Evolutionary conservation across 1,139 yeast genomes (phyloP), one percentile per base, ranked within the genome.

Genomic region (Yamadazyma dendronema): DNA sequence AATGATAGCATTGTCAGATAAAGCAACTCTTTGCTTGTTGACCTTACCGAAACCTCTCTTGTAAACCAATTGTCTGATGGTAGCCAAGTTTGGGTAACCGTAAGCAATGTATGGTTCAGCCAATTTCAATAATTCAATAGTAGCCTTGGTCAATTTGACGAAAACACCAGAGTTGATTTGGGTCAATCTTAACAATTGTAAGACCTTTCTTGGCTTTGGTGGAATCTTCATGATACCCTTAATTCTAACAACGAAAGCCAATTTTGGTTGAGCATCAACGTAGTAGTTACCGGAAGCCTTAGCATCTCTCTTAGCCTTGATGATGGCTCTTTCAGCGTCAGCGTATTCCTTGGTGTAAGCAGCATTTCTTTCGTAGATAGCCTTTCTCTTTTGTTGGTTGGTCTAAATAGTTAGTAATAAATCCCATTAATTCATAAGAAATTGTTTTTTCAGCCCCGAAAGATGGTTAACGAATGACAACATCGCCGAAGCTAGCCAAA

Each of bases 11-110:
- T 92, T 92, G 74, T 92, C 97, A 57, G 92, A 74, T 62, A 92
- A 82, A 61, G 97, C 81, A 62, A 90, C 78, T 82, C 98, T 88
- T 81, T 92, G 98, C 81, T 87, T 88, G 94, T 89, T 88, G 69
- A 92, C 74, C 88, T 92, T 92, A 77, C 97, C 98, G 92, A 74
- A 84, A 73, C 98, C 98, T 81, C 98, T 90, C 95, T 92, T 92
- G 97, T 92, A 92, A 62, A 92, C 72, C 71, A 92, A 86, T 75
- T 90, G 85, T 79, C 97, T 90, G 66, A 90, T 81, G 72, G 97
- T 86, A 54, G 97, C 74, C 68, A 87, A 80, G 66, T 88, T 86
- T 77, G 98, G 98, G 92, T 90, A 90, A 79, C 98, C 98, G 84
- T 86, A 92, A 64, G 98, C 95, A 73, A 92, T 84, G 84, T 89